Evolutionary conservation across 768 basidiomycete species (phyloP).

Genomic region (Pisolithus marmoratus): DNA sequence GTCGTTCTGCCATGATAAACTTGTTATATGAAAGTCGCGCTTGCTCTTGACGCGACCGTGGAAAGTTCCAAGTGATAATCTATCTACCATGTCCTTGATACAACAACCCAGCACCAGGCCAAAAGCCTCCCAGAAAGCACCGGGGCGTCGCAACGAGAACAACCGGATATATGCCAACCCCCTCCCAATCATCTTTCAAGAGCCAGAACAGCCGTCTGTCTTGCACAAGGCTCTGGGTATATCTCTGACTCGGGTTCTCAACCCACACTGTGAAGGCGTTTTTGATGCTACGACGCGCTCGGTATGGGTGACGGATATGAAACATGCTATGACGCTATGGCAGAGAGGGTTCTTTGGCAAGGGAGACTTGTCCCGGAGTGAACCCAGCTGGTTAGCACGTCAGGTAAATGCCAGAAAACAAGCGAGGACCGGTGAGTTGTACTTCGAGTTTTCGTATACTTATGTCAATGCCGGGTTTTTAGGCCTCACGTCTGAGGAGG

Average conservation of each 20-base stretch:
- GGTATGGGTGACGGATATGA: constrained; percentile 72
- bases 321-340: constrained; percentile 73
- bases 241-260: constrained; percentile 52
- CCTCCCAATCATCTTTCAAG: constrained; percentile 55
- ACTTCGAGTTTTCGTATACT: neutral
- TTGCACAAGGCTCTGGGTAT: constrained; percentile 49
- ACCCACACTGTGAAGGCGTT: constrained; percentile 69
- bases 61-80: constrained; percentile 1
- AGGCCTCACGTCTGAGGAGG: constrained; percentile 83
- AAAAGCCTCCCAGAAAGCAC: constrained; percentile 42
- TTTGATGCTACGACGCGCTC: constrained; percentile 79
- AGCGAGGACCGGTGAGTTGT: constrained; percentile 48
- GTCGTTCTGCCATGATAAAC: constrained; percentile 50
- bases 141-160: constrained; percentile 53
- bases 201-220: constrained; percentile 34
- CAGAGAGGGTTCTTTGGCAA: constrained; percentile 95
- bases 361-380: constrained; percentile 89
- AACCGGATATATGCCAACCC: constrained; percentile 65
- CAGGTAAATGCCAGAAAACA: constrained; percentile 57
- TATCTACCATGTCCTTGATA: constrained; percentile 41
- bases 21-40: neutral
- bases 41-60: constrained; percentile 12
- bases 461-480: constrained; percentile 18
- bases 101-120: constrained; percentile 35
- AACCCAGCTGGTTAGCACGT: constrained; percentile 87